A percentile compares a stretch with the other conserved stretches of the same genome.
Conservation (phyloP, 2,329 filamentous ascomycete species). For the Macrophomina tecta region DNA sequence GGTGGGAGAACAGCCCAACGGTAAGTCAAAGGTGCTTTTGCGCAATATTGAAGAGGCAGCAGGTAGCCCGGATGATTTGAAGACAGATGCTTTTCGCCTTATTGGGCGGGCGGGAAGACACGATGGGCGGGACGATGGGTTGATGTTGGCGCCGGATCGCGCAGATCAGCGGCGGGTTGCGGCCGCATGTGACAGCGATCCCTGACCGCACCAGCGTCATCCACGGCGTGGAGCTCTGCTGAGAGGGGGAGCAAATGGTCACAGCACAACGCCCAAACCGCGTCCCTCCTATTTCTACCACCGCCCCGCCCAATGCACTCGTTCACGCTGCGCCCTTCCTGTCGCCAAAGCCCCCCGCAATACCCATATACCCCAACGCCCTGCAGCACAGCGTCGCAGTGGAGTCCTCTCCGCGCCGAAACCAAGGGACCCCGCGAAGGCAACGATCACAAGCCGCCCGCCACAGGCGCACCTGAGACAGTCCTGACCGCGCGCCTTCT, state of each 20-base stretch:
- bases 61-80: not conserved
- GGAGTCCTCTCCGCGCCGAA: not conserved
- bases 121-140: conserved; percentile 13
- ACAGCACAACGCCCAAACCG: conserved; percentile 14
- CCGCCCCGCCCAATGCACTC: conserved; percentile 2
- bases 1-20: not conserved
- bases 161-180: conserved; percentile 15
- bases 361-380: not conserved
- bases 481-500: conserved; percentile 5
- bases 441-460: not conserved
- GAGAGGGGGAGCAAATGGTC: conserved; percentile 12
- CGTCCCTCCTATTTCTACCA: conserved; percentile 22
- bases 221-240: not conserved
- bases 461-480: conserved; percentile 9
- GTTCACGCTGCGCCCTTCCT: not conserved
- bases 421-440: conserved; percentile 3
- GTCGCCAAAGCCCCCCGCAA: not conserved
- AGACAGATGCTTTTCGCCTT: not conserved
- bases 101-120: not conserved
- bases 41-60: not conserved
- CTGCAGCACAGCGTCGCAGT: no score
- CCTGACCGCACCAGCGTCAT: conserved; percentile 9
- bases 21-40: not conserved
- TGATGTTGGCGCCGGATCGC: conserved; percentile 4
- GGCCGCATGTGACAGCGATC: conserved; percentile 18